A percentile compares a stretch with the other conserved stretches of the same genome.
phyloP scores from a whole-genome alignment of 2,329 filamentous ascomycete genomes.

The Pseudocercospora macadamiae region DNA sequence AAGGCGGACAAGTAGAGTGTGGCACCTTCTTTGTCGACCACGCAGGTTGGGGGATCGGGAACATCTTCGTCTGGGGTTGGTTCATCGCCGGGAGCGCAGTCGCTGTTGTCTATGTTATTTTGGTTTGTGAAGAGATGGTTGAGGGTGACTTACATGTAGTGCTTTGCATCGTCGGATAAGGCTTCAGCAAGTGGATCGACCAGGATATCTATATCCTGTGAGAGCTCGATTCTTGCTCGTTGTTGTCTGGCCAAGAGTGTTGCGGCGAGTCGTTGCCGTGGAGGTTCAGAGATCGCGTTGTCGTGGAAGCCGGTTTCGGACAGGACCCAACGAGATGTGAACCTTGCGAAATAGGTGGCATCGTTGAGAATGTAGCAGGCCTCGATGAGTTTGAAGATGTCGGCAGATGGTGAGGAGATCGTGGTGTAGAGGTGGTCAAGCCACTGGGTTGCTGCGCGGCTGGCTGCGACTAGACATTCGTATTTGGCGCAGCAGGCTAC shows the following conservation, averaged over 20 bases:
- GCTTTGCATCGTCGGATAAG: conserved; percentile 28
- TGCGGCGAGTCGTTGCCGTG: conserved; percentile 15
- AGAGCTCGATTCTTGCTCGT: conserved; percentile 15
- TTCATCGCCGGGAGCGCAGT: conserved; percentile 32
- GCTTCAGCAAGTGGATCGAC: conserved; percentile 30
- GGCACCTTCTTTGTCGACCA: conserved; percentile 30
- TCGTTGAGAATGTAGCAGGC: conserved; percentile 33
- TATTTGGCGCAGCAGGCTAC: conserved; percentile 28
- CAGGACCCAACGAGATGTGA: conserved; percentile 32
- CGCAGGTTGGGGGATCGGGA: conserved; percentile 10
- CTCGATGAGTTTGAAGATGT: conserved; percentile 30
- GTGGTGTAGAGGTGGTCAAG: conserved; percentile 34
- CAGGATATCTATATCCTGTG: conserved; percentile 31
- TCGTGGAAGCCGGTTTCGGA: conserved; percentile 12
- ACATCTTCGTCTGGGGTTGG: conserved; percentile 22
- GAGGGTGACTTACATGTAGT: conserved; percentile 24
- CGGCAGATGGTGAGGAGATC: conserved; percentile 11
- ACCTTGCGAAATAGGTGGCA: conserved; percentile 35
- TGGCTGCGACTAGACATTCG: conserved; percentile 30
- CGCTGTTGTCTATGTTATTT: neutral
- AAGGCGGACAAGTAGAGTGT: conserved; percentile 31
- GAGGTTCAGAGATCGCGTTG: neutral
- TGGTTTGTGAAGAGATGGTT: neutral
- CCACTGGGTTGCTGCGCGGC: conserved; percentile 30
- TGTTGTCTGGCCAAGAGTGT: conserved; percentile 25